phyloP scores from a whole-genome alignment of 2,329 filamentous ascomycete species.

The Epicoccum nigrum region DNA sequence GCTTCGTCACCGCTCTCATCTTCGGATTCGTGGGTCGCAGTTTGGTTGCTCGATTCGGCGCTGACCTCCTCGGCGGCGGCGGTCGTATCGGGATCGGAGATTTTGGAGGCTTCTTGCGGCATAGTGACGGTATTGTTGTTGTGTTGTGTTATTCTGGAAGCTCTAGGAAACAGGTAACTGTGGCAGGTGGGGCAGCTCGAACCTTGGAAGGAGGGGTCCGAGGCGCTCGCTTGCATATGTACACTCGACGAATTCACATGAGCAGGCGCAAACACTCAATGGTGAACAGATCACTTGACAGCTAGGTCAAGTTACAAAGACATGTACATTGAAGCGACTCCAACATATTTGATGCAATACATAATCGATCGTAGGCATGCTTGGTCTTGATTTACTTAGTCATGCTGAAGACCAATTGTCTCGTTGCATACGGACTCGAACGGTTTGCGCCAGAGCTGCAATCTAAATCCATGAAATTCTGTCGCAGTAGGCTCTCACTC shows the following conservation, averaged over 20 bases:
- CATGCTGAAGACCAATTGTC: too few relatives aligned
- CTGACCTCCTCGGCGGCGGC: slow-evolving; percentile 54
- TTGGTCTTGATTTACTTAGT: too few relatives aligned
- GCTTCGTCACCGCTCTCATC: slow-evolving; percentile 44
- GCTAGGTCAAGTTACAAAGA: too few relatives aligned
- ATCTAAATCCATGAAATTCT: too few relatives aligned
- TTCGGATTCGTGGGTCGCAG: slow-evolving; percentile 36
- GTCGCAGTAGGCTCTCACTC: neutral
- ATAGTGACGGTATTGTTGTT: slow-evolving; percentile 26
- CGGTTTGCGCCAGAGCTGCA: too few relatives aligned
- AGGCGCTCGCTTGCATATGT: slow-evolving; percentile 1
- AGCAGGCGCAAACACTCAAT: too few relatives aligned
- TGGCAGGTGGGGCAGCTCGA: slow-evolving; percentile 15
- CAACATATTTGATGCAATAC: too few relatives aligned
- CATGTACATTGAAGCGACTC: too few relatives aligned
- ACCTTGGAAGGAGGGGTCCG: slow-evolving; percentile 9
- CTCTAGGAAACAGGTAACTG: slow-evolving; percentile 17
- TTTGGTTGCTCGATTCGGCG: slow-evolving; percentile 41
- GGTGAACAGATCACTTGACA: too few relatives aligned
- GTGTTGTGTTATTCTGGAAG: slow-evolving; percentile 15
- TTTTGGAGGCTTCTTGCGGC: slow-evolving; percentile 65
- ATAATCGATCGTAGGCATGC: too few relatives aligned
- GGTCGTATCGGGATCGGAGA: slow-evolving; percentile 59
- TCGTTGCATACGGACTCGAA: too few relatives aligned
- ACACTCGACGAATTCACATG: too few relatives aligned